Percentiles rank a stretch among this genome's conserved stretches.
phyloP scores from a whole-genome alignment of 495 filamentous ascomycete genomes.

The Penicillium dipodomyicola region DNA sequence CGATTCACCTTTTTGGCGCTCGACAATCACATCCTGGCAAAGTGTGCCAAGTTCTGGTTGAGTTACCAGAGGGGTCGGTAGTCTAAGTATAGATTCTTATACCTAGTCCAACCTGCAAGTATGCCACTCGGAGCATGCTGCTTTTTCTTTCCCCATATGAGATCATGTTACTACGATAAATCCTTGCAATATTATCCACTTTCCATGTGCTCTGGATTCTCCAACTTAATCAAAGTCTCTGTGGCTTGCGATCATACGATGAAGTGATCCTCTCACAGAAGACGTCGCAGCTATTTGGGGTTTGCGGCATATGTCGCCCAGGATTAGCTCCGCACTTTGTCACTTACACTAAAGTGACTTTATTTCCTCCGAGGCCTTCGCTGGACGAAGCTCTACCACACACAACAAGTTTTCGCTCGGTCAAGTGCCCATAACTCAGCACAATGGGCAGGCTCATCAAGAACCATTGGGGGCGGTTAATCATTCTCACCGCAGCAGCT shows the following conservation, averaged over 20 bases:
- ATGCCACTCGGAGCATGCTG: constrained; percentile 1
- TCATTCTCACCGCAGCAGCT: constrained; percentile 77
- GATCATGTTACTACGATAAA: constrained; percentile 19
- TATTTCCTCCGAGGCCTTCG: constrained; percentile 14
- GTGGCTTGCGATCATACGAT: neutral
- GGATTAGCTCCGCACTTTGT: neutral
- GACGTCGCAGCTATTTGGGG: neutral
- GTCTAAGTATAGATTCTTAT: constrained; percentile 31
- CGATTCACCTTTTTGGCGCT: constrained; percentile 21
- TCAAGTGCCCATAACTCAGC: constrained; percentile 11
- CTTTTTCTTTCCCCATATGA: constrained; percentile 8
- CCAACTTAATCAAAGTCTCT: neutral
- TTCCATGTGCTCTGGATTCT: neutral
- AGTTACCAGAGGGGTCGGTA: constrained; percentile 3
- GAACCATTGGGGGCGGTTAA: constrained; percentile 96
- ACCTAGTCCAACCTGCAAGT: constrained; percentile 12
- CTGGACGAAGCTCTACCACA: constrained; percentile 26
- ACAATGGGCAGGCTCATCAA: constrained; percentile 97
- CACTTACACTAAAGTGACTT: constrained; percentile 5
- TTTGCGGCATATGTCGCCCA: neutral
- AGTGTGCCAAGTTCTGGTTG: constrained; percentile 1
- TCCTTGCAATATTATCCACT: neutral
- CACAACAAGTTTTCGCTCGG: constrained; percentile 8
- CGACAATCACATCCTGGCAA: constrained; percentile 16
- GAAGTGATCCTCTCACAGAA: constrained; percentile 4